Base-by-base conservation (phyloP, 1,284 basidiomycete genomes). In the Neolentinus lepideus region DNA sequence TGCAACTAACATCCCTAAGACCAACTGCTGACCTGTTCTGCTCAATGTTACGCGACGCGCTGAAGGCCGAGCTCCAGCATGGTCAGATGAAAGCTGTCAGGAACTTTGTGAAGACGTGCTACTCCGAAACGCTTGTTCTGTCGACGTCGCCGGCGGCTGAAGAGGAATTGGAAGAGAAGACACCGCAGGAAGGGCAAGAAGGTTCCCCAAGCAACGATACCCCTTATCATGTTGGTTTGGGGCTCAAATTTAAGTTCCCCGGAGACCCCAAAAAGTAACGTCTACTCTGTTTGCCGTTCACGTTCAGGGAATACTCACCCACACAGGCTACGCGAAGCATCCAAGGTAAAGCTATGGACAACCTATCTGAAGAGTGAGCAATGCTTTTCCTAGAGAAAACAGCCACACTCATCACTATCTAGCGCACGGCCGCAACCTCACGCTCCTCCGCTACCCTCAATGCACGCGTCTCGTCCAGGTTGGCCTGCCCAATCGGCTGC, bases 401-500 rank as follows among this genome's bases (percentile, higher is more conserved):
- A 16, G 48, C 43, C 43, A 11, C 31, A 19, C 50, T 16, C 2
- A 48, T n/a, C 14, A 51, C 26, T 43, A 33, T 24, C 54, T 57
- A 89, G 88, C 79, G 11, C 93, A 95, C 63, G 93, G 93, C 19
- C 89, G 94, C 31, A 94, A 94, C 65, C 77, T 96, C 11, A 89
- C 92, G 27, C 81, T 98, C n/a, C 77, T 99, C 33, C 88, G 96
- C 46, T 99, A 98, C 69, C 97, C 97, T 0, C 92, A 97, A 68
- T 96, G 94, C 68, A 96, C 95, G 38, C 87, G 97, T 21, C 82
- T 99, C 16, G 88, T 99, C 1, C 97, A 98, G 74, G 97, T 99
- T 55, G 97, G 97, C 54, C 78, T 99, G 8, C 97, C 97, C 0
- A 98, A 97, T 65, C 81, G 93, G 22, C 79, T 99, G 10, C 85